Evolutionary conservation across 1,284 basidiomycete species (phyloP), one percentile per base, ranked within the genome.

Genomic region (Ustilago crameri): DNA sequence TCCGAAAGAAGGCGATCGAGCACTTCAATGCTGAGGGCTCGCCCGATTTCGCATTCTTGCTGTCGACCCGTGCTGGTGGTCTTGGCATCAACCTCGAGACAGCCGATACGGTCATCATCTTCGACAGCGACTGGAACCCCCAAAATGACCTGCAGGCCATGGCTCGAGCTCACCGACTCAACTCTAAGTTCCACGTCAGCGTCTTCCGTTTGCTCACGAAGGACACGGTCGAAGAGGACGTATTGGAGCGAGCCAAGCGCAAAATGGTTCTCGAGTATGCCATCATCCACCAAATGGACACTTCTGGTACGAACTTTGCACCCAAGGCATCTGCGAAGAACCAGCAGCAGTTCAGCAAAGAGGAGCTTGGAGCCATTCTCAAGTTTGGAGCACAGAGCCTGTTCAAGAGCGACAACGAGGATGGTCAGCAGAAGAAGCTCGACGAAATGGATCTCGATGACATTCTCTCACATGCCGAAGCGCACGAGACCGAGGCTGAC

Each of bases 241-340:
- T 98, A 23, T 88, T 99, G 40, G 95, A 99, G 85, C 89, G 95
- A 42, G 96, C 96, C 18, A 95, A 96, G 88, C 92, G 95, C 86
- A 98, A 98, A 87, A 98, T 98, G 95, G 93, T 98, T 55, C 87
- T 99, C 74, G 96, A 99, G 85, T 98, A 98, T 86, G 96, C 95
- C 51, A 98, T 99, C 86, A 98, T 99, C 87, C 95, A 97, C 85
- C 95, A 98, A 85, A 97, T 98, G 91, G 96, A 99, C 85, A 99
- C 96, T 27, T 95, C 94, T 35, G 96, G 97, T 73, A 93, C 93
- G 46, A 93, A 98, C 85, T 90, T 98, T 72, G 91, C 78, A 43
- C 90, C 91, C 51, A 93, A 93, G 44, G 65, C 70, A 9, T 51
- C 65, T n/a, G 50, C 64, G 49, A 80, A 80, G 66, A 74, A 71